These are phyloP conservation scores for Globisporangium perplexum DNA, from an alignment of 352 stramenopile genomes.

Conservation along the genomic window DNA sequence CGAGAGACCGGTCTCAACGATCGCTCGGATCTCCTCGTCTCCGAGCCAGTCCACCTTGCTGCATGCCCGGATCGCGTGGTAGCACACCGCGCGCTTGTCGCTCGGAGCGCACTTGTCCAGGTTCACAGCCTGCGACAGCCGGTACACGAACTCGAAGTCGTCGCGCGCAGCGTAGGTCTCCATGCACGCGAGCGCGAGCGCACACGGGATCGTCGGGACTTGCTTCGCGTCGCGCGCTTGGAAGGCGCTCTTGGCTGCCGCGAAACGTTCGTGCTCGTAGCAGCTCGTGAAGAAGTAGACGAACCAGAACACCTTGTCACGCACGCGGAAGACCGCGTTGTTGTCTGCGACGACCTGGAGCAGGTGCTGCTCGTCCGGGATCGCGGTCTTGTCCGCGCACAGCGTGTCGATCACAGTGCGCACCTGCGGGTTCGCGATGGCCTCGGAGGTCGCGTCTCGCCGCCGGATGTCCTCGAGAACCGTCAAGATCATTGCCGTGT, in stretches of 20 bases:
- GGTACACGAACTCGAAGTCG: conserved; percentile 11
- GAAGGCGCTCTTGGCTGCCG: conserved; percentile 7
- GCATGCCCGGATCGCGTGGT: conserved; percentile 5
- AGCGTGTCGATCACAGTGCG: conserved; percentile 9
- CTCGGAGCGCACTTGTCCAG: neutral
- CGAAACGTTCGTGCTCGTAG: conserved; percentile 5
- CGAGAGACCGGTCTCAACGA: neutral
- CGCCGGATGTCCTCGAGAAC: conserved; percentile 9
- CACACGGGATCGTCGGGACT: conserved; percentile 5
- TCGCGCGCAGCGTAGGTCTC: neutral
- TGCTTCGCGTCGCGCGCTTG: neutral
- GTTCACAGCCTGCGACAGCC: conserved; percentile 1
- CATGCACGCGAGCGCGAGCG: conserved; percentile 5
- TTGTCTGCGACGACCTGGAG: neutral
- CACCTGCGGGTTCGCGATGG: conserved; percentile 5
- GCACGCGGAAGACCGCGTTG: neutral
- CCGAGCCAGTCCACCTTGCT: conserved; percentile 9
- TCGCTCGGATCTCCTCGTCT: neutral
- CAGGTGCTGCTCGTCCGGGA: conserved; percentile 3
- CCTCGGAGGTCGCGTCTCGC: neutral
- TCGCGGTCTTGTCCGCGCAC: neutral
- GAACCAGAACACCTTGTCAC: conserved; percentile 9
- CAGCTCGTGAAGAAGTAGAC: conserved; percentile 5
- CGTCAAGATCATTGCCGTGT: conserved; percentile 1
- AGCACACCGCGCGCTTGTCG: conserved; percentile 1